Conservation (phyloP, 116 monocot genomes). For the Posidonia oceanica region DNA sequence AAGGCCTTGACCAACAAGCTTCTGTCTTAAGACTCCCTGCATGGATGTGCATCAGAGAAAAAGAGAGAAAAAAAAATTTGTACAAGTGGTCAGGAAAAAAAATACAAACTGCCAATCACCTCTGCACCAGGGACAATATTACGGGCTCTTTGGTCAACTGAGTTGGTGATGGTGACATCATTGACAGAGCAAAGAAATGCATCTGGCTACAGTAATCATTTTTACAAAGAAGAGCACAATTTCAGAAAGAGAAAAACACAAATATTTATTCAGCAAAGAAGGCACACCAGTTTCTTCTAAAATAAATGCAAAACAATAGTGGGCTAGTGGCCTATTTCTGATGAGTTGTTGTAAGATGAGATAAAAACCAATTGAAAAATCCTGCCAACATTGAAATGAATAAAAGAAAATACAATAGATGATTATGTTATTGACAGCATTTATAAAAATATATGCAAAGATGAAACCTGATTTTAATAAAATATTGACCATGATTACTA, state of each 20-base stretch:
- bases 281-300: neutral
- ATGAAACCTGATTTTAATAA: too few species aligned
- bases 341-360: too few species aligned
- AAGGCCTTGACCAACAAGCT: slow-evolving; percentile 78
- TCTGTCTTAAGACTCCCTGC: slow-evolving; percentile 72
- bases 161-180: slow-evolving; percentile 60
- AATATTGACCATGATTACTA: too few species aligned
- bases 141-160: slow-evolving; percentile 52
- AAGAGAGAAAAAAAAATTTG: neutral
- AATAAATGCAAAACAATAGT: too few species aligned
- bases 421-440: too few species aligned
- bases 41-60: neutral
- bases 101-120: slow-evolving; percentile 21
- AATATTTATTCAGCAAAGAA: neutral
- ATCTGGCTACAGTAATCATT: slow-evolving; percentile 60
- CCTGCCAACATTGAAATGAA: too few species aligned
- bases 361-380: too few species aligned
- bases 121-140: slow-evolving; percentile 62
- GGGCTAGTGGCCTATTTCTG: too few species aligned
- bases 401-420: too few species aligned
- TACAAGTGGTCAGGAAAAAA: slow-evolving; percentile 1
- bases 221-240: neutral
- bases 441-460: too few species aligned
- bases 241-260: neutral
- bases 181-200: slow-evolving; percentile 93